phyloP scores from a whole-genome alignment of 352 stramenopile genomes.

The Globisporangium nagaii region DNA sequence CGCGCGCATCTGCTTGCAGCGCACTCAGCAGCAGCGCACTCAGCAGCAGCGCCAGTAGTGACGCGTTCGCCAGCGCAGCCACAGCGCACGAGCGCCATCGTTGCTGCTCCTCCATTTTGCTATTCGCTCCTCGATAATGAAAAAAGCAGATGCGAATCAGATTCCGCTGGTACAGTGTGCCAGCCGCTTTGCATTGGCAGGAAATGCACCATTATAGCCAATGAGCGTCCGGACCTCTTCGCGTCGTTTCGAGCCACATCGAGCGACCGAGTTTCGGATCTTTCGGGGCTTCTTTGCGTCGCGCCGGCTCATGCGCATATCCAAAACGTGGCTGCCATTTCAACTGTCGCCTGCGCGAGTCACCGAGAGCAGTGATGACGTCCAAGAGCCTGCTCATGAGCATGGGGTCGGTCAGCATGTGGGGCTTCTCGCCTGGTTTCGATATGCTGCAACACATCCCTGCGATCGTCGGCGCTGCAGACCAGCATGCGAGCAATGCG shows the following conservation, averaged over 20 bases:
- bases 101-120: not conserved
- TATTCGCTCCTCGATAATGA: not conserved
- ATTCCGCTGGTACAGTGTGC: not conserved
- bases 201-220: not conserved
- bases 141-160: not conserved
- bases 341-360: not conserved
- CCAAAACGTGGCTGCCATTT: not conserved
- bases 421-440: conserved; percentile 79
- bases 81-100: not conserved
- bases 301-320: not conserved
- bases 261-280: conserved; percentile 12
- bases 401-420: conserved; percentile 82
- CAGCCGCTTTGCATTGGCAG: not conserved
- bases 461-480: not conserved
- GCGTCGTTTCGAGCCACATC: conserved; percentile 11
- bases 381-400: conserved; percentile 59
- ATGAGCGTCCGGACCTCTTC: conserved; percentile 8
- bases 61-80: too few species aligned
- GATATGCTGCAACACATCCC: conserved; percentile 35
- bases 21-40: conserved; percentile 1
- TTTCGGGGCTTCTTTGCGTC: not conserved
- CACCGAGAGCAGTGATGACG: not conserved
- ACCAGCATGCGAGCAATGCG: not conserved
- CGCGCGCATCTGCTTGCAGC: too few species aligned
- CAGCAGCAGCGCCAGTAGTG: conserved; percentile 15